Evolutionary conservation across 352 stramenopile species (phyloP).

Genomic region (Pythium guiyangense): DNA sequence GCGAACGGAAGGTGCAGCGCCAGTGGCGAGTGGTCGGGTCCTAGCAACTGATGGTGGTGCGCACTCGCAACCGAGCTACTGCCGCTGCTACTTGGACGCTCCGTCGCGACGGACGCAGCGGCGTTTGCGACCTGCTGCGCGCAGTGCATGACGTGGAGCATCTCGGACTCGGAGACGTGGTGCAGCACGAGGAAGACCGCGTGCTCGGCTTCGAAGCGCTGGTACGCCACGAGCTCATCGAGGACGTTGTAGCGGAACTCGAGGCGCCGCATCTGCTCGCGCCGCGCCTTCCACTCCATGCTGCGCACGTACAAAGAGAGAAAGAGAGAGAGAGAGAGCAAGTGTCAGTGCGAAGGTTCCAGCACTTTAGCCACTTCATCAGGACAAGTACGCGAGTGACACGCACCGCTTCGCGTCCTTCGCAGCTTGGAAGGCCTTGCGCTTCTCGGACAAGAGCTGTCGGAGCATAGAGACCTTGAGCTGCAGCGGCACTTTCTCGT

Average conservation of each 20-base stretch:
- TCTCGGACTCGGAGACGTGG: conserved; percentile 55
- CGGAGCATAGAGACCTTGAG: conserved; percentile 48
- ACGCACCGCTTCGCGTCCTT: conserved; percentile 31
- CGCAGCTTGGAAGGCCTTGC: conserved; percentile 37
- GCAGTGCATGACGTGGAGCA: conserved; percentile 46
- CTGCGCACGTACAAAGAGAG: conserved; percentile 10
- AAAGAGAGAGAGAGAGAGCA: too few species aligned
- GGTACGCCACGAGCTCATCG: conserved; percentile 56
- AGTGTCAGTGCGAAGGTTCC: not conserved
- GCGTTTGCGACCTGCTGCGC: conserved; percentile 21
- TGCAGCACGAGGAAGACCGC: conserved; percentile 63
- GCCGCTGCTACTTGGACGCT: not conserved
- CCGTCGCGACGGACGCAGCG: not conserved
- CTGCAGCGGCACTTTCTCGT: conserved; percentile 45
- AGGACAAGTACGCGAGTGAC: not conserved
- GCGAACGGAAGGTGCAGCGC: too few species aligned
- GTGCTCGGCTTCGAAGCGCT: conserved; percentile 58
- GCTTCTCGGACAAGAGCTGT: conserved; percentile 57
- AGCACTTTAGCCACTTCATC: not conserved
- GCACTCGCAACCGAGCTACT: not conserved
- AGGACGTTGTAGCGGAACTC: conserved; percentile 70
- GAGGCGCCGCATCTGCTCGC: conserved; percentile 45
- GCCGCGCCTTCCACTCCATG: conserved; percentile 38
- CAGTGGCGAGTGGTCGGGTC: not conserved
- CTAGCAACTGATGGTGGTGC: not conserved